Conservation (phyloP, 306 rosid species). For the Sophora flavescens region DNA sequence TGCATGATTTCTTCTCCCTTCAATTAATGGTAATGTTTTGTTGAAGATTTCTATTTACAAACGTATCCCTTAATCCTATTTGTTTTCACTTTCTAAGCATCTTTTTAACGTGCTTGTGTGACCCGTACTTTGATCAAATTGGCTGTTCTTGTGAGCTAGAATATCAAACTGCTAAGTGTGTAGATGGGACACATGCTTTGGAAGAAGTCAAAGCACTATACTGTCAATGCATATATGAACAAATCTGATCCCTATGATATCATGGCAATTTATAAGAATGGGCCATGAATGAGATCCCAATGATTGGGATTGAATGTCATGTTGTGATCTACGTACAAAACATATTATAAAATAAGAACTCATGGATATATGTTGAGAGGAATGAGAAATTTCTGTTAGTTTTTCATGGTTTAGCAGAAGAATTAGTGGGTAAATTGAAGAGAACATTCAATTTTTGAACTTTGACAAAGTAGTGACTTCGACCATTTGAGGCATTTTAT, state of each 20-base stretch:
- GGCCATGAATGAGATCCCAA: slow-evolving; percentile 69
- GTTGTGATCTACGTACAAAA: background rate
- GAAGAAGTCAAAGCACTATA: slow-evolving; percentile 79
- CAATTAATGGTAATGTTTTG: too few relatives aligned
- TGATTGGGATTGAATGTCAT: slow-evolving; percentile 24
- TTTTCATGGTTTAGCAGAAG: slow-evolving; percentile 28
- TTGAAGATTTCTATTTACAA: too few relatives aligned
- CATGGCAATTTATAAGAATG: slow-evolving; percentile 89
- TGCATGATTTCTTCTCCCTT: too few relatives aligned
- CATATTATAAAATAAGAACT: background rate
- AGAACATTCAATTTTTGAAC: background rate
- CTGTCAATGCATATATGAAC: slow-evolving; percentile 71
- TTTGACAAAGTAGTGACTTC: background rate
- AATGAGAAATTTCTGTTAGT: slow-evolving; percentile 21
- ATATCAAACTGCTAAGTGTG: slow-evolving; percentile 81
- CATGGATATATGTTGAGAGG: slow-evolving; percentile 22
- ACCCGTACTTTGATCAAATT: slow-evolving; percentile 86
- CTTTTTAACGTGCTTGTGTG: slow-evolving; percentile 65
- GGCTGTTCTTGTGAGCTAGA: slow-evolving; percentile 97
- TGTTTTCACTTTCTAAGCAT: too few relatives aligned
- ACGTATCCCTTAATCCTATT: too few relatives aligned
- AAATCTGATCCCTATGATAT: slow-evolving; percentile 69
- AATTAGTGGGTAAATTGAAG: slow-evolving; percentile 10
- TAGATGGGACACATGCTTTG: slow-evolving; percentile 69
- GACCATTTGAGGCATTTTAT: slow-evolving; percentile 36